Evolutionary conservation across 208 protist genomes (phyloP), one percentile per base, ranked within the genome.

Genomic region (Trypanosoma cruzi): DNA sequence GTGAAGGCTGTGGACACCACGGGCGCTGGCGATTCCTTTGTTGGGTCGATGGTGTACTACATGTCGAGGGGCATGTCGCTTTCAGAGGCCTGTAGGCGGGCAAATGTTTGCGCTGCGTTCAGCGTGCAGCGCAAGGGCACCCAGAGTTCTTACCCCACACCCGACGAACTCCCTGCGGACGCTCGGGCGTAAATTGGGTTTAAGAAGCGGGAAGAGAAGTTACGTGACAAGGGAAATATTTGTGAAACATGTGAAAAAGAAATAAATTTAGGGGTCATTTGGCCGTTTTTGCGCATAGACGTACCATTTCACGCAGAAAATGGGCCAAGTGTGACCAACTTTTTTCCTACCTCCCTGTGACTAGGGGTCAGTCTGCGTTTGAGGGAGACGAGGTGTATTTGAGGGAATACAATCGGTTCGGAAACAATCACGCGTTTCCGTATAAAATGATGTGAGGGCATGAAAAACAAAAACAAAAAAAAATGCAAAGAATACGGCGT

Each of bases 1-100:
- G 86, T 97, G 31, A 89, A 95, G 75, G 90, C 94, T 5, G 86
- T 97, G 11, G 96, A 98, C 82, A 96, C 96, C 14, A 97, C 96
- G 4, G 94, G 96, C 37, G 94, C 96, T 2, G 96, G 96, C 31
- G 96, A 98, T 80, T 96, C 84, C 82, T 98, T 97, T 58, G 86
- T 98, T 10, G 96, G 96, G 4, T 82, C 87, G 32, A 90, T 98
- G 81, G 81, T 88, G n/a, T 96, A 86, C 79, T 97, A 93, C 68
- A 58, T 98, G 61, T 86, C 78, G 48, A 73, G 62, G 31, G 94
- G 90, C n/a, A 78, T 85, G 58, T 70, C 36, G 52, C 71, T 97
- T 31, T 64, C 85, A n/a, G 85, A 96, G 68, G 70, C 89, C 6
- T 94, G 86, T 70, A 79, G 68, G 65, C 66, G 79, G 46, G 92